phyloP scores from a whole-genome alignment of 2,329 filamentous ascomycete genomes.

The Pestalotiopsis fici region DNA sequence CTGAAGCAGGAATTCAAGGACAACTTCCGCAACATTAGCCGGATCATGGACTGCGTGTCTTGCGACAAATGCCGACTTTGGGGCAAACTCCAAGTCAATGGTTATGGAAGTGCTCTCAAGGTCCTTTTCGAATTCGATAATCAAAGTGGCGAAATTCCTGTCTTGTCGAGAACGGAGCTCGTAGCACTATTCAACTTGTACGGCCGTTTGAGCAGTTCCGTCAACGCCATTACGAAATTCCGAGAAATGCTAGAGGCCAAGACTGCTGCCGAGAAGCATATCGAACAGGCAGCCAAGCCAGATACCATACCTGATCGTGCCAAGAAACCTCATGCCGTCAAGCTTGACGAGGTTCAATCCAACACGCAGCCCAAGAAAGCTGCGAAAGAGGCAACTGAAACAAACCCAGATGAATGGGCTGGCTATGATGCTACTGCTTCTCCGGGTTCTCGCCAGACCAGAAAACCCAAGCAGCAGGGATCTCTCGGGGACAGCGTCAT shows the following conservation, averaged over 20 bases:
- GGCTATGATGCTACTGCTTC: slow-evolving; percentile 19
- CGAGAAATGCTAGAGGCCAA: slow-evolving; percentile 47
- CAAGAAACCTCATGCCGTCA: slow-evolving; percentile 45
- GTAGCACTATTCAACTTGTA: slow-evolving; percentile 95
- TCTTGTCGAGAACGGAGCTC: slow-evolving; percentile 84
- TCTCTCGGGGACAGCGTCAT: background rate
- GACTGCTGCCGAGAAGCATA: slow-evolving; percentile 16
- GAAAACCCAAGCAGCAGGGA: background rate
- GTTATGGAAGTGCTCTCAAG: slow-evolving; percentile 93
- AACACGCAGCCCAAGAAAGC: slow-evolving; percentile 11
- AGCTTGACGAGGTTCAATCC: slow-evolving; percentile 18
- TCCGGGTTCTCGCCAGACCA: background rate
- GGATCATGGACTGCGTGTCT: slow-evolving; percentile 97
- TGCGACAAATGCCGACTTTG: slow-evolving; percentile 98
- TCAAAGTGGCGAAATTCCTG: slow-evolving; percentile 61
- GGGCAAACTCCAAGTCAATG: slow-evolving; percentile 95
- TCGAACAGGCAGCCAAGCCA: slow-evolving; percentile 15
- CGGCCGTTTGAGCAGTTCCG: slow-evolving; percentile 79
- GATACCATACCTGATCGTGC: slow-evolving; percentile 34
- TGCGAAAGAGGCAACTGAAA: slow-evolving; percentile 11
- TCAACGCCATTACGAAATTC: slow-evolving; percentile 77
- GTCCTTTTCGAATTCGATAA: slow-evolving; percentile 92
- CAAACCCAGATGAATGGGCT: slow-evolving; percentile 35
- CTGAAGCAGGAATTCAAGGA: slow-evolving; percentile 97
- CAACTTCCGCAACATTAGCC: slow-evolving; percentile 93